These are phyloP conservation scores for Tephrocybe sp. DNA, from an alignment of 768 basidiomycete species.

Conservation along the genomic window DNA sequence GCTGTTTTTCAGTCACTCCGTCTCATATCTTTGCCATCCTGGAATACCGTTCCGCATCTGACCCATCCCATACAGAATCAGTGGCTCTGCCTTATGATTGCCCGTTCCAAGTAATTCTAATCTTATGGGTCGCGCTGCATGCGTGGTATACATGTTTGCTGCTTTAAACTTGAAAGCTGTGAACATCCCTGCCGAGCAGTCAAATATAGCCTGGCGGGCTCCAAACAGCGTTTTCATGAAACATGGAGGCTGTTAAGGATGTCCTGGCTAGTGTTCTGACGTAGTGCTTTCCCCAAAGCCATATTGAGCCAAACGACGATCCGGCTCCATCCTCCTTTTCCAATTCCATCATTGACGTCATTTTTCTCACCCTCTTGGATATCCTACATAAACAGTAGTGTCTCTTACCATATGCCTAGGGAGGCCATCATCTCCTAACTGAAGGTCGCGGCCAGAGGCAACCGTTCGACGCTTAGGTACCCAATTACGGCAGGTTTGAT, in stretches of 20 bases:
- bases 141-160: no score
- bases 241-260: not conserved
- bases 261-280: not conserved
- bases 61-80: no score
- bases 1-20: no score
- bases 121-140: no score
- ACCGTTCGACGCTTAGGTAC: no score
- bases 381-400: constrained; percentile 4
- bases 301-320: no score
- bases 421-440: not conserved
- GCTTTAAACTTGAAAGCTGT: not conserved
- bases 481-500: no score
- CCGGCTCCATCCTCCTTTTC: not conserved
- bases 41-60: no score
- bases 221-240: not conserved
- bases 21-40: no score
- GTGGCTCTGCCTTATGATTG: no score
- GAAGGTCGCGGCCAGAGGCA: not conserved
- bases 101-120: no score
- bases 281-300: not conserved
- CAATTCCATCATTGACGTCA: constrained; percentile 6
- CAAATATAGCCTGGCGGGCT: not conserved
- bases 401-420: constrained; percentile 1
- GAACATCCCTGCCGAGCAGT: no score
- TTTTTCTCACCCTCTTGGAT: not conserved